Evolutionary conservation across 306 rosid genomes (phyloP).

Genomic region (Chamaecrista fasciculata): DNA sequence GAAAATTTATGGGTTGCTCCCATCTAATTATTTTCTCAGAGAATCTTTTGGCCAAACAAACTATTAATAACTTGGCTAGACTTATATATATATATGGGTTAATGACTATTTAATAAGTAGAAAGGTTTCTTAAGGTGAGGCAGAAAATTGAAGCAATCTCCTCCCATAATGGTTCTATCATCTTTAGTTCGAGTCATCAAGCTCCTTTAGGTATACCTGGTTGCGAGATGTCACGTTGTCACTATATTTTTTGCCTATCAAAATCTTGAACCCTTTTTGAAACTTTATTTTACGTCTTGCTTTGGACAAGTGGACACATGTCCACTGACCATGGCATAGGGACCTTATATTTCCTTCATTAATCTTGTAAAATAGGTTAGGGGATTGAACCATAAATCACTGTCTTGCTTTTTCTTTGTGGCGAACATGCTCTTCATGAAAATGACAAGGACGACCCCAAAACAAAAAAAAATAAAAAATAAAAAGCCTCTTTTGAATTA

Average conservation of each 20-base stretch:
- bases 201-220: not conserved
- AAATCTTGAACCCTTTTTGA: not conserved
- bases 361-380: too few relatives aligned
- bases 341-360: not conserved
- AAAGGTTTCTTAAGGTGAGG: not conserved
- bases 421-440: not conserved
- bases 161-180: not conserved
- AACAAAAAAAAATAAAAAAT: too few relatives aligned
- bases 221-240: too few relatives aligned
- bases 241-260: not conserved
- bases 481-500: too few relatives aligned
- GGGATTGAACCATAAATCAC: not conserved
- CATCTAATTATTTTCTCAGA: too few relatives aligned
- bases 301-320: not conserved
- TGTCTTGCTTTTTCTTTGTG: not conserved
- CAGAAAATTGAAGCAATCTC: not conserved
- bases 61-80: too few relatives aligned
- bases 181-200: not conserved
- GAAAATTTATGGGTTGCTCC: too few relatives aligned
- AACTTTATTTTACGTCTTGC: slow-evolving; percentile 10
- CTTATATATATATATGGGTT: too few relatives aligned
- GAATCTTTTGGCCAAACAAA: too few relatives aligned
- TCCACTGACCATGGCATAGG: slow-evolving; percentile 6
- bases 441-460: not conserved
- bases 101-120: not conserved